Base-by-base conservation (phyloP, 495 filamentous ascomycete species). In the Aspergillus asperescens region DNA sequence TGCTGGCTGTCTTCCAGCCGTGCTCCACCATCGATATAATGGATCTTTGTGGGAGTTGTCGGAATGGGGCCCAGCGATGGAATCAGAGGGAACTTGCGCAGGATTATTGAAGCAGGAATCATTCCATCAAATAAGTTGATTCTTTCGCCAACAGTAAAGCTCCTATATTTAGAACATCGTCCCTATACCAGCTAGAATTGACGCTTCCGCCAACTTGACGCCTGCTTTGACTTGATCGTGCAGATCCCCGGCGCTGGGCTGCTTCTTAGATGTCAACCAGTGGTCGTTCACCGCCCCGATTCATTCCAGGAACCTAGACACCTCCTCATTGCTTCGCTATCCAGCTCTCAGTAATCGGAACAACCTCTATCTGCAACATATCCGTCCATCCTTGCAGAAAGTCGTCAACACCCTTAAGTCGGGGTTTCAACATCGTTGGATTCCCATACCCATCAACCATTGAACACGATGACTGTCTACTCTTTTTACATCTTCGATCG, bases 401-500 rank as follows among this genome's bases (percentile, higher is more conserved):
- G n/a, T n/a, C n/a, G 5, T 32, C 3, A 32, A 2, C 15, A n/a
- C 32, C 1, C 32, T 35, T 35, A n/a, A 16, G 7, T 39, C 34
- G 6, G 20, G 9, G 6, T 23, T 6, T 13, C 31, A 9, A 7
- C 9, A 12, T 15, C 47, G 2, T 27, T 28, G 20, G 27, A 35
- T 51, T 51, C 35, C 34, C 45, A n/a, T 27, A 42, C 48, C 38
- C 43, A 27, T 28, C 48, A 51, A 23, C 27, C 5, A 22, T 7
- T 34, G 19, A 16, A 20, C 48, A 73, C 67, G 54, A 96, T 97
- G 93, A 82, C 86, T 50, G 87, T 97, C 63, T 96, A 95, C 71
- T 90, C 90, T 32, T 95, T 97, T 74, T 97, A 96, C 77, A 96
- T 98, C 63, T 98, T 98, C 61, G 93, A 98, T 70, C 86, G 93